phyloP scores from a whole-genome alignment of 495 filamentous ascomycete species.

The Lasiosphaeria miniovina region DNA sequence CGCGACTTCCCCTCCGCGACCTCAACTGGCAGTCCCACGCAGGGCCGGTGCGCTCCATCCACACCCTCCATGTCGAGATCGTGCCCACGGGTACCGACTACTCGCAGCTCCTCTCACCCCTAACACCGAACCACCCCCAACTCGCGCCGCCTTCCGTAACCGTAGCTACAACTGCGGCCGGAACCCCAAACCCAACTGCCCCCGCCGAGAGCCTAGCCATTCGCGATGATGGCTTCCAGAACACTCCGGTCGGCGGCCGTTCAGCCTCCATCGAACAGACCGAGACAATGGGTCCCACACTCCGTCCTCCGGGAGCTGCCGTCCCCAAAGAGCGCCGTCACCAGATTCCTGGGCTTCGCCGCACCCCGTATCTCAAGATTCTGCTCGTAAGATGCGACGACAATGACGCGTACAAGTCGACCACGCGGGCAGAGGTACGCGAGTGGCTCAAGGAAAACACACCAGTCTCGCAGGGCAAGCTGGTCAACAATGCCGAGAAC shows the following conservation, averaged over 20 bases:
- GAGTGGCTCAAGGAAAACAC: constrained; percentile 89
- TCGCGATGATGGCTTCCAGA: constrained; percentile 52
- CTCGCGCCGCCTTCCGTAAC: not conserved
- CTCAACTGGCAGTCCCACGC: constrained; percentile 95
- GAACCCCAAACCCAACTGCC: constrained; percentile 25
- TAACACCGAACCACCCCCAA: constrained; percentile 26
- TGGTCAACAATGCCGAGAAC: constrained; percentile 55
- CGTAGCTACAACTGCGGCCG: not conserved
- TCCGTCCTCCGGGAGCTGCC: constrained; percentile 19
- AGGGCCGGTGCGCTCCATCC: constrained; percentile 86
- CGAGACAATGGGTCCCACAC: constrained; percentile 25
- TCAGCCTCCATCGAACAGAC: constrained; percentile 32
- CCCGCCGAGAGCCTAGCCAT: constrained; percentile 39
- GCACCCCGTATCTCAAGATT: constrained; percentile 92
- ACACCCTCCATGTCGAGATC: constrained; percentile 85
- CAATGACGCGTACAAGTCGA: constrained; percentile 84
- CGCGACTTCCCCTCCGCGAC: constrained; percentile 83
- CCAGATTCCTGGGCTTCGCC: constrained; percentile 90
- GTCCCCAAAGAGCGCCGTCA: constrained; percentile 64
- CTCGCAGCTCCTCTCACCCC: constrained; percentile 36
- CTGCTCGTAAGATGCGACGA: constrained; percentile 89
- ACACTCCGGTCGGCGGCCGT: constrained; percentile 33
- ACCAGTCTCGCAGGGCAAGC: constrained; percentile 48
- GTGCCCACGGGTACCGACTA: constrained; percentile 50
- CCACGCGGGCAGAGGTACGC: constrained; percentile 69